These are phyloP conservation scores for Corniculantispora saksenae DNA, from an alignment of 2,329 filamentous ascomycete genomes.

Conservation along the genomic window DNA sequence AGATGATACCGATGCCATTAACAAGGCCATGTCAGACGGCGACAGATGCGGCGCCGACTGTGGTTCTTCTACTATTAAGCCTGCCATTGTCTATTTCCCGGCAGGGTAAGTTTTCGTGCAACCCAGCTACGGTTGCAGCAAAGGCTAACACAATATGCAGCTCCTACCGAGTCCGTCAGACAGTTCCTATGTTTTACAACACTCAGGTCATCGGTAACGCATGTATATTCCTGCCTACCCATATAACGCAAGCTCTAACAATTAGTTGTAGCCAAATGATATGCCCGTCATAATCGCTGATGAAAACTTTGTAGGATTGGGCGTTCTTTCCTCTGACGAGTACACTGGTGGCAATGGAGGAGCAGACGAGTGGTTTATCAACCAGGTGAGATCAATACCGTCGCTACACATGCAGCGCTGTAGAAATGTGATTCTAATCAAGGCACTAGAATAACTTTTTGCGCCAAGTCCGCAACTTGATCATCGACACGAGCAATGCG, in stretches of 20 bases:
- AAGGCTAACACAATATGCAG: not conserved
- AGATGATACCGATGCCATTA: slow-evolving; percentile 26
- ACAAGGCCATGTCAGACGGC: slow-evolving; percentile 23
- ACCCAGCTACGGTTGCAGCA: too few relatives aligned
- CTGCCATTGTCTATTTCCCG: slow-evolving; percentile 27
- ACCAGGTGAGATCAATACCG: slow-evolving; percentile 17
- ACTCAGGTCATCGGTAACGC: slow-evolving; percentile 18
- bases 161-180: slow-evolving; percentile 22
- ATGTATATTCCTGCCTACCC: not conserved
- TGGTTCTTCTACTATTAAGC: slow-evolving; percentile 19
- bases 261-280: slow-evolving; percentile 42
- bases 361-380: slow-evolving; percentile 36
- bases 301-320: slow-evolving; percentile 52
- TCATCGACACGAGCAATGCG: slow-evolving; percentile 39
- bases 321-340: slow-evolving; percentile 52
- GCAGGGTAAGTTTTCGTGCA: too few relatives aligned
- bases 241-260: too few relatives aligned
- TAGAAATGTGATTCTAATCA: too few relatives aligned
- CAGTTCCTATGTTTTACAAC: slow-evolving; percentile 21
- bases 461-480: slow-evolving; percentile 64
- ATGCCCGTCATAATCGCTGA: slow-evolving; percentile 55
- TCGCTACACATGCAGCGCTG: too few relatives aligned
- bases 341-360: slow-evolving; percentile 25
- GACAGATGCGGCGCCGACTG: slow-evolving; percentile 23
- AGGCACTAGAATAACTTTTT: slow-evolving; percentile 58